Base-by-base conservation (phyloP, 257 asterid species). In the Coffea canephora region DNA sequence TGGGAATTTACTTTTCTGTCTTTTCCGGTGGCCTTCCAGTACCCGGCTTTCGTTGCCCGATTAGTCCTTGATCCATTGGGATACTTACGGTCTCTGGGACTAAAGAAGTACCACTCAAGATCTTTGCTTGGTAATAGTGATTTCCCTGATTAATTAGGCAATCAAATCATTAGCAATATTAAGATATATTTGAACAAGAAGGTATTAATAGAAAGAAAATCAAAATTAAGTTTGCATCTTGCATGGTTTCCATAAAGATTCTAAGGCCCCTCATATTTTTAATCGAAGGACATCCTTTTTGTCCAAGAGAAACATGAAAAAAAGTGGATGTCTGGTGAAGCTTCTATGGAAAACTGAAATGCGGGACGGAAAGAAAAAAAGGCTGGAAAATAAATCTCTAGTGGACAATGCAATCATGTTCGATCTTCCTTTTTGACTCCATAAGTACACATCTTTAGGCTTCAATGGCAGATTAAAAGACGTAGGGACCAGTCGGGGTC, bases 1-100 rank as follows among this genome's bases (percentile, higher is more conserved):
- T 96, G 96, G 25, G 99, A 96, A 71, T 81, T 92, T 0, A 96
- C 99, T 84, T 90, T 94, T 67, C 99, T 85, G 34, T 96, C 99
- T 89, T 96, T 96, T 1, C 99, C 99, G 0, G 99, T 96, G 0
- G 99, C 99, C 91, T 96, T 96, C 99, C 99, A 96, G 39, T 96
- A 96, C 11, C 99, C 99, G 0, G 97, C 92, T 84, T 88, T 92
- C 2, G 99, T 96, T 25, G 99, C 99, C 25, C 98, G 90, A 68
- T 96, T 96, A 0, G 99, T 96, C 86, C 99, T 88, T 0, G 99
- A 92, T 23, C 99, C 99, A 69, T 96, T 96, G 1, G 99, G 99
- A 57, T 96, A 96, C 77, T 96, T 96, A 1, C 99, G 93, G 80
- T 96, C 99, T 71, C 98, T 85, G 18, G 98, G 98, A 81, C 99